A percentile compares a stretch with the other conserved stretches of the same genome.
These are phyloP conservation scores for Nigrospora oryzae DNA, from an alignment of 2,329 filamentous ascomycete species.

Conservation along the genomic window DNA sequence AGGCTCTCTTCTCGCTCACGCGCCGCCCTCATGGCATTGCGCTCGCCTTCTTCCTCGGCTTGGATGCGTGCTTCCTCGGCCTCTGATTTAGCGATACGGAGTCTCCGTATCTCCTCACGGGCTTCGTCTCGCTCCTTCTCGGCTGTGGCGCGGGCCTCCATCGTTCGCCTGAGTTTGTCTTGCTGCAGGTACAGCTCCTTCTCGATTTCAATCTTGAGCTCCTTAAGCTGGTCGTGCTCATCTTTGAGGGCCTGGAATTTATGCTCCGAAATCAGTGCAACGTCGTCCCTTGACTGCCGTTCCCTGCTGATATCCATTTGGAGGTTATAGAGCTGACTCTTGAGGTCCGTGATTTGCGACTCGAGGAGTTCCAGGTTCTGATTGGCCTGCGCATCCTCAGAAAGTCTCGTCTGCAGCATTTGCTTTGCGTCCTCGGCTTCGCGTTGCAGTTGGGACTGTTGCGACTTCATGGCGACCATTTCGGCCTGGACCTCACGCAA, in stretches of 20 bases:
- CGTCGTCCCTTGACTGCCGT: conserved; percentile 87
- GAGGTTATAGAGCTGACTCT: conserved; percentile 73
- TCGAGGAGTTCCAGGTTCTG: conserved; percentile 78
- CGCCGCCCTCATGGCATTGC: conserved; percentile 67
- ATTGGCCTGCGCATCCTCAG: conserved; percentile 78
- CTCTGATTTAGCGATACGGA: conserved; percentile 76
- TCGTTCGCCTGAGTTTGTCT: conserved; percentile 78
- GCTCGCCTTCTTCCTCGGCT: conserved; percentile 73
- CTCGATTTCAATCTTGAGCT: conserved; percentile 94
- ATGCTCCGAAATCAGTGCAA: conserved; percentile 82
- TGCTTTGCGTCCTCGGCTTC: conserved; percentile 84
- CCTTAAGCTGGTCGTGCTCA: conserved; percentile 79
- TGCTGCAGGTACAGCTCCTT: conserved; percentile 96
- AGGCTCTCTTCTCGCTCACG: conserved; percentile 73
- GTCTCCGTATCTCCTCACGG: conserved; percentile 71
- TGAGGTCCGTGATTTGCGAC: conserved; percentile 78
- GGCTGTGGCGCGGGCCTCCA: conserved; percentile 68
- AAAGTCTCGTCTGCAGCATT: conserved; percentile 78
- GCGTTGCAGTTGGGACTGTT: conserved; percentile 75
- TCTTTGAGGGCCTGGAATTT: conserved; percentile 75
- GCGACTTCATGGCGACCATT: conserved; percentile 75
- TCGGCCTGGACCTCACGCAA: conserved; percentile 84
- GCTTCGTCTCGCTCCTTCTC: conserved; percentile 87
- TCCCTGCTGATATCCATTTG: conserved; percentile 88
- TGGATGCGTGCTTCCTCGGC: conserved; percentile 80